Conservation (phyloP, 2,329 filamentous ascomycete genomes). For the Pseudogymnoascus sp. region DNA sequence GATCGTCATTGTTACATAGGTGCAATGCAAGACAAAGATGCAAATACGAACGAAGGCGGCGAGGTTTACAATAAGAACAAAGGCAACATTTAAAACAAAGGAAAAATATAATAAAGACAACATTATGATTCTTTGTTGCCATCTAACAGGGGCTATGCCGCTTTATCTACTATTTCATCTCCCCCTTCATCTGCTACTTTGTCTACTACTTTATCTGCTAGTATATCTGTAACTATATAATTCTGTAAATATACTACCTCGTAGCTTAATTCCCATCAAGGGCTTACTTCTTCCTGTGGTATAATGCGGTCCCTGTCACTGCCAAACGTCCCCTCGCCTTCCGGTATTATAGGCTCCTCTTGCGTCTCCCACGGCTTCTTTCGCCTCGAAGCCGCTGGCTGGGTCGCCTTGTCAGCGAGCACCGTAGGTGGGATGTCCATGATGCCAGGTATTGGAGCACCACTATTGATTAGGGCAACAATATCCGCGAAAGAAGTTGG, state of each 20-base stretch:
- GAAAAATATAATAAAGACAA: background rate
- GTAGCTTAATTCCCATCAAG: background rate
- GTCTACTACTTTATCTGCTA: background rate
- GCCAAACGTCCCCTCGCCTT: constrained; percentile 28
- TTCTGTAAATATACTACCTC: background rate
- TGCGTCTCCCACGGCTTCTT: constrained; percentile 73
- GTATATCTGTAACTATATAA: background rate
- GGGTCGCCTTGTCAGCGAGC: constrained; percentile 55
- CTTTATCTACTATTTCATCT: background rate
- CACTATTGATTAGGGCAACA: constrained; percentile 73
- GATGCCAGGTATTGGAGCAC: constrained; percentile 78
- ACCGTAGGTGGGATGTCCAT: constrained; percentile 77
- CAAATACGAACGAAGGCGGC: no score
- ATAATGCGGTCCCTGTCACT: constrained; percentile 22
- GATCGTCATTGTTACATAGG: background rate
- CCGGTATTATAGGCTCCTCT: constrained; percentile 28
- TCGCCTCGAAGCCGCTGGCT: constrained; percentile 30
- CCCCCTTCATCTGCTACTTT: no score
- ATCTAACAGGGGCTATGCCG: background rate
- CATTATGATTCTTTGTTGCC: background rate
- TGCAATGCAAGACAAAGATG: background rate
- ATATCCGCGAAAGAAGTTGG: constrained; percentile 63
- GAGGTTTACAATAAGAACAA: background rate
- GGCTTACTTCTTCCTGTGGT: constrained; percentile 19
- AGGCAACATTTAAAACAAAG: background rate